Conservation (phyloP, 2,329 filamentous ascomycete species). For the Thelonectria blattea region DNA sequence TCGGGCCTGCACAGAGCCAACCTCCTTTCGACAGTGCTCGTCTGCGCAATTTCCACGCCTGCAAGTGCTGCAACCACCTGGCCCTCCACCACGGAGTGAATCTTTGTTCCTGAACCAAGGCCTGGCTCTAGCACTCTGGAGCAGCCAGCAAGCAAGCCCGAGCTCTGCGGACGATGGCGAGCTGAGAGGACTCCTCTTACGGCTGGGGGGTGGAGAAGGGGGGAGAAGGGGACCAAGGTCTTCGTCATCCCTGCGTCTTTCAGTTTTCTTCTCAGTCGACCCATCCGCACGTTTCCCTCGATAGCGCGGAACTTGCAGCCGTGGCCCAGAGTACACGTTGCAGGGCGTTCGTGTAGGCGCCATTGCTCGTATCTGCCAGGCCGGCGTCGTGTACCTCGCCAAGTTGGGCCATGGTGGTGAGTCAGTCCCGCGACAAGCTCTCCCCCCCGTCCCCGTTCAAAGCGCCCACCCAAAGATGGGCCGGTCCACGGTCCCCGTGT, state of each 20-base stretch:
- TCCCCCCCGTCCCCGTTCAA: slow-evolving; percentile 6
- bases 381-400: slow-evolving; percentile 25
- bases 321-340: slow-evolving; percentile 17
- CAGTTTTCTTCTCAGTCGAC: slow-evolving; percentile 16
- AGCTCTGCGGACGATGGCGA: slow-evolving; percentile 18
- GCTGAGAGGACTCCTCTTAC: slow-evolving; percentile 13
- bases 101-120: slow-evolving; percentile 23
- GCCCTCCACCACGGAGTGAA: slow-evolving; percentile 17
- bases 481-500: not conserved
- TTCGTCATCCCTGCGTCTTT: slow-evolving; percentile 22
- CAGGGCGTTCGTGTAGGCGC: not conserved
- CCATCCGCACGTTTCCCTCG: slow-evolving; percentile 22
- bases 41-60: slow-evolving; percentile 35
- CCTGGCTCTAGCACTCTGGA: slow-evolving; percentile 8
- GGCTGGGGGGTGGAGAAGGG: slow-evolving; percentile 16
- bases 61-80: slow-evolving; percentile 13
- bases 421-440: slow-evolving; percentile 12
- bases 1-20: slow-evolving; percentile 8
- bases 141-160: not conserved
- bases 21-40: slow-evolving; percentile 22
- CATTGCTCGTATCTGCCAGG: slow-evolving; percentile 21
- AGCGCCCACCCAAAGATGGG: not conserved
- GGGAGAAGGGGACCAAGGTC: slow-evolving; percentile 15
- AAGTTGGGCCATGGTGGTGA: slow-evolving; percentile 23
- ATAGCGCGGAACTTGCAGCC: slow-evolving; percentile 25